These are phyloP conservation scores for Citrus australasica DNA, from an alignment of 345 rosid species.

Conservation along the genomic window DNA sequence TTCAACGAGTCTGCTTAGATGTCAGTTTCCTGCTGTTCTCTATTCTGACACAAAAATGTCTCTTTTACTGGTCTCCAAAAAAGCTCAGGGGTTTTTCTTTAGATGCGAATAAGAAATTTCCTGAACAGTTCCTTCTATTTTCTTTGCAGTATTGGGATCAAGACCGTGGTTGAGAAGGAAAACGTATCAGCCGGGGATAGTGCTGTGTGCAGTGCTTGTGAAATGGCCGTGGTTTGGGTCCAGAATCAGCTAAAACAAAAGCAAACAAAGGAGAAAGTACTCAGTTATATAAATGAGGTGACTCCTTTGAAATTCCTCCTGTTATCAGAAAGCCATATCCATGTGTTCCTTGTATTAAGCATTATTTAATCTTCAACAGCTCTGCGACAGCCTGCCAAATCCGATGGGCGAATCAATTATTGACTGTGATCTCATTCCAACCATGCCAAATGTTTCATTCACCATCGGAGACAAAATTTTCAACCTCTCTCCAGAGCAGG, in stretches of 20 bases:
- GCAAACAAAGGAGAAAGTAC: constrained; percentile 49
- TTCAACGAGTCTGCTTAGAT: not conserved
- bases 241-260: constrained; percentile 57
- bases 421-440: constrained; percentile 41
- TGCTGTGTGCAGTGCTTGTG: constrained; percentile 48
- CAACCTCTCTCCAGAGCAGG: constrained; percentile 69
- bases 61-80: not conserved
- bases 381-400: constrained; percentile 69
- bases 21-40: not conserved
- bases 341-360: not conserved
- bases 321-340: not conserved
- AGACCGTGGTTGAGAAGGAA: constrained; percentile 43
- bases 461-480: constrained; percentile 60
- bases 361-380: constrained; percentile 25
- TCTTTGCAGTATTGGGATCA: constrained; percentile 33
- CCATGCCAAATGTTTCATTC: constrained; percentile 61
- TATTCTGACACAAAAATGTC: not conserved
- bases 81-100: not conserved
- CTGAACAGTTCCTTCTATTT: not conserved
- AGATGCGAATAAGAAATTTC: not conserved
- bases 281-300: constrained; percentile 57
- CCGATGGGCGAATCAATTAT: constrained; percentile 59
- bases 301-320: not conserved
- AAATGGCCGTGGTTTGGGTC: constrained; percentile 70
- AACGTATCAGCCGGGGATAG: constrained; percentile 24